These are phyloP conservation scores for Beta lomatogona DNA, from an alignment of 179 eudicot species.

Conservation along the genomic window DNA sequence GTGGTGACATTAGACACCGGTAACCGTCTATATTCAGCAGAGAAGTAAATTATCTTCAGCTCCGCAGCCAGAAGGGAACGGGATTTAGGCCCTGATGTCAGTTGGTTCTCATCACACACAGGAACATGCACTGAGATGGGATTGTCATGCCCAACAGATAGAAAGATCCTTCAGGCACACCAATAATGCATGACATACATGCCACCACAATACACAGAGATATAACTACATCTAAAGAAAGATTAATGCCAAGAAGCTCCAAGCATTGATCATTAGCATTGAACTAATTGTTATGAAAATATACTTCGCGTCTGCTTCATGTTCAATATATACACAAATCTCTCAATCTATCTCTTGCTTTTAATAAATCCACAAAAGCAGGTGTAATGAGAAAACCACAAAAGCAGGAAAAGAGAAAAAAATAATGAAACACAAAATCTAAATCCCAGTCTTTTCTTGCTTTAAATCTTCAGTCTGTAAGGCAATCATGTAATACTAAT, in stretches of 20 bases:
- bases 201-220: background rate
- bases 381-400: too few species aligned
- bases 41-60: background rate
- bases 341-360: too few species aligned
- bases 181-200: background rate
- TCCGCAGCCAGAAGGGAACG: background rate
- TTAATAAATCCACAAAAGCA: background rate
- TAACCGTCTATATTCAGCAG: background rate
- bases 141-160: background rate
- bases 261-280: background rate
- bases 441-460: background rate
- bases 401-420: background rate
- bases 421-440: background rate
- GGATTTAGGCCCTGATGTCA: background rate
- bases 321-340: background rate
- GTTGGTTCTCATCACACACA: conserved; percentile 1
- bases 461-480: background rate
- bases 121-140: background rate
- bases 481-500: conserved; percentile 5
- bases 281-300: background rate
- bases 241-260: conserved; percentile 5
- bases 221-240: background rate
- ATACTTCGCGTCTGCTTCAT: background rate
- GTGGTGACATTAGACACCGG: background rate
- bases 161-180: background rate